These are phyloP conservation scores for Aureobasidium melanogenum DNA, from an alignment of 2,329 filamentous ascomycete genomes.

Conservation along the genomic window DNA sequence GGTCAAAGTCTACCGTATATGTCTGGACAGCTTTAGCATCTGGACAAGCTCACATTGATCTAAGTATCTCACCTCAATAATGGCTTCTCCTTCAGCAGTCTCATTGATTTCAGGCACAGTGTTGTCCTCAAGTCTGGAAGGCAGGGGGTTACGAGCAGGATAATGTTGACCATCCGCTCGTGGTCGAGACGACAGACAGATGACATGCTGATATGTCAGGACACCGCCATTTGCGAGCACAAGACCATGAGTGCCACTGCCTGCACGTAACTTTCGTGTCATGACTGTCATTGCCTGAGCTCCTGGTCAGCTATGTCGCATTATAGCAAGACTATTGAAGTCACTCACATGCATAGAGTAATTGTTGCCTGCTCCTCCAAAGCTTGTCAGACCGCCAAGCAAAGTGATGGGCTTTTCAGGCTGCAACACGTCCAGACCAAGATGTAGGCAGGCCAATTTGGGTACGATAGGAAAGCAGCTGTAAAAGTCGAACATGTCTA, in stretches of 20 bases:
- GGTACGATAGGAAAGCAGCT: constrained; percentile 63
- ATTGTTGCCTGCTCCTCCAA: constrained; percentile 63
- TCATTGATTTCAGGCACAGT: constrained; percentile 32
- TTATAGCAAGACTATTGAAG: constrained; percentile 15
- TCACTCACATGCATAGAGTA: constrained; percentile 56
- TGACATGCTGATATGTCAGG: constrained; percentile 55
- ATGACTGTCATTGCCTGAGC: constrained; percentile 45
- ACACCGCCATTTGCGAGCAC: constrained; percentile 59
- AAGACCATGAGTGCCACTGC: constrained; percentile 42
- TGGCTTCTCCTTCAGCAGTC: constrained; percentile 40
- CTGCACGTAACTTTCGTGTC: constrained; percentile 42
- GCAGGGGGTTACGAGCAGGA: constrained; percentile 39
- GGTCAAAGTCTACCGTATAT: constrained; percentile 50
- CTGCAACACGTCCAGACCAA: constrained; percentile 42
- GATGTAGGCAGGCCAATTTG: constrained; percentile 54
- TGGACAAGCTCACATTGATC: background rate
- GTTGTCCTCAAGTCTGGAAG: constrained; percentile 31
- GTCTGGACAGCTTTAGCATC: constrained; percentile 33
- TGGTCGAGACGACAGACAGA: constrained; percentile 47
- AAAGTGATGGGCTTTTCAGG: constrained; percentile 48
- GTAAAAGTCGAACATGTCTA: constrained; percentile 58
- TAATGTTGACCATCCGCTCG: constrained; percentile 33
- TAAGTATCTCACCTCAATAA: constrained; percentile 41
- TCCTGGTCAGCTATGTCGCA: background rate
- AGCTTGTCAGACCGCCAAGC: constrained; percentile 57